Base-by-base conservation (phyloP, 768 basidiomycete species). In the Psilocybe tampanensis region DNA sequence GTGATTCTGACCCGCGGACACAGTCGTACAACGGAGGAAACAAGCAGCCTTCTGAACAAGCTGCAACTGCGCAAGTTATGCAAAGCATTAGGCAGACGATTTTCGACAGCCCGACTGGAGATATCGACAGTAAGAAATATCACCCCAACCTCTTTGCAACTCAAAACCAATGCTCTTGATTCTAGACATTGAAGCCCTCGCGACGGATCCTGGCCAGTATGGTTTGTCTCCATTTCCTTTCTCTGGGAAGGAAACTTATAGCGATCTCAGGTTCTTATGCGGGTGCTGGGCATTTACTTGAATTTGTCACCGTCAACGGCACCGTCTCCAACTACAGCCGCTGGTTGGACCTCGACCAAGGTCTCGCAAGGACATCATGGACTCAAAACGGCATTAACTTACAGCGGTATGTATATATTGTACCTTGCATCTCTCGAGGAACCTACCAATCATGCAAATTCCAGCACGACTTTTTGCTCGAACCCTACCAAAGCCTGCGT, bases 11-110 rank as follows among this genome's bases (percentile, higher is more conserved):
- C 33, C 36, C 4, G 42, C 18, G 29, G 47, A 2, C 39, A 6
- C 34, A 85, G 86, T 29, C 77, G 0, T 90, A 90, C 64, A 88
- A 88, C 62, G 89, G 89, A 18, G 88, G 88, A 1, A 91, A 91
- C 64, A 82, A 82, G 54, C 72, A 74, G 21, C 70, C 80, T 0
- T 76, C 69, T 7, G 77, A 85, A 42, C 75, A 71, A 18, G 53
- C 68, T 2, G 67, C 73, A 8, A 78, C 81, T 55, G 81, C 82
- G 1, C 58, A 71, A 49, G 73, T 76, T 22, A 82, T 88, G 82
- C 73, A 80, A 48, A 64, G 54, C 18, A 83, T 84, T 44, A 82
- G 86, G 15, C 72, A 81, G 44, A 65, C 75, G 2, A 85, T 90
- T 26, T 90, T 89, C 62, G 66, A 74, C 22, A 86, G 81, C 62